Base-by-base conservation (phyloP, 2,329 filamentous ascomycete genomes). In the Endothia cerciana region DNA sequence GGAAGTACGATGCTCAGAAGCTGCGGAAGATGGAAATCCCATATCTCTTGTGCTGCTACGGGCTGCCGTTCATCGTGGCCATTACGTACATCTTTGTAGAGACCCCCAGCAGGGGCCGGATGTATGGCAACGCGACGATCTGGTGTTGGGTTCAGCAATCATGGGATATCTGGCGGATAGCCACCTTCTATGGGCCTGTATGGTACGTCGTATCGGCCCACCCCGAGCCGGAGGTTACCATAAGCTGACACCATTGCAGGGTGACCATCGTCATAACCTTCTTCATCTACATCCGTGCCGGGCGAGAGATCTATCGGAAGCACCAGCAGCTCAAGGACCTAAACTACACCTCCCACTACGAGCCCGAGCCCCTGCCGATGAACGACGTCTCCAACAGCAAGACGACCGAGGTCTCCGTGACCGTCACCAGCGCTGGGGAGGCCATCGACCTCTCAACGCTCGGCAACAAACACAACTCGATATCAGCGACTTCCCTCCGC, bases 71-170 rank as follows among this genome's bases (percentile, higher is more conserved):
- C 22, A 74, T 92, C 11, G 87, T 91, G 1, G 87, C 90, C 0
- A 75, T 94, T 11, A 76, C 82, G 7, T 93, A 88, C 72, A 80
- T 93, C 63, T 91, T 92, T 65, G 78, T 93, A 63, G 80, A 65
- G 82, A 82, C 57, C 5, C 69, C 75, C n/a, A 71, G 74, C 0
- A 77, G 80, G 30, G 86, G 86, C 5, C 84, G 81, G 3, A 84
- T 94, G 62, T 93, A 94, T 73, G 92, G 91, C 1, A 83, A 91
- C 70, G 92, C 92, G 36, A 87, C 85, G 1, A 77, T 95, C 28
- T 96, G 92, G 92, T 96, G 92, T 74, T 95, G 92, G 92, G 82
- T 95, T 22, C 79, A 83, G 1, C 73, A 79, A 2, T 77, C 85
- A 4, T 93, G 89, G 85, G 89, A 92, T 64, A 84, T 89, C 65